phyloP scores from a whole-genome alignment of 2,329 filamentous ascomycete species.

The Phoma sp. region DNA sequence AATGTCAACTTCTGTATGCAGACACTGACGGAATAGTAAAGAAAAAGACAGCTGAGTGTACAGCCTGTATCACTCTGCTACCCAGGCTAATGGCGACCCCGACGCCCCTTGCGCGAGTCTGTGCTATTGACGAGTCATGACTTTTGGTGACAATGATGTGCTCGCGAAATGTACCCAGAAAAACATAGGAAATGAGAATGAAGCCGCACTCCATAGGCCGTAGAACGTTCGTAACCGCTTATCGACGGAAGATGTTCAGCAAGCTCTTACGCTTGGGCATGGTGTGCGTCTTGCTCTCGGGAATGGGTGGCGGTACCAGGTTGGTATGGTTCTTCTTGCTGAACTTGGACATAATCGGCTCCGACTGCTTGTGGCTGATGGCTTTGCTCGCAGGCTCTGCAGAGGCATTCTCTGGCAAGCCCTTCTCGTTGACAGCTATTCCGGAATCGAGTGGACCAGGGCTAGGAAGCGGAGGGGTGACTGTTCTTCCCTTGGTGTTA shows the following conservation, averaged over 20 bases:
- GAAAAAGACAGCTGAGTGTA: not conserved
- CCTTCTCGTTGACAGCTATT: slow-evolving; percentile 40
- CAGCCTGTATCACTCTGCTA: not conserved
- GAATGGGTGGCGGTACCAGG: slow-evolving; percentile 37
- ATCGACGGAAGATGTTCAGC: slow-evolving; percentile 51
- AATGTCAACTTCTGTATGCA: not conserved
- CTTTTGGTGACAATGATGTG: slow-evolving; percentile 1
- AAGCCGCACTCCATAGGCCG: not conserved
- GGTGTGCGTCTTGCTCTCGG: slow-evolving; percentile 41
- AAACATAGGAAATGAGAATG: not conserved
- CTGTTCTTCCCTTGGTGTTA: slow-evolving; percentile 33
- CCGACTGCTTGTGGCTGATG: slow-evolving; percentile 31
- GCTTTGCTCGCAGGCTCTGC: slow-evolving; percentile 28
- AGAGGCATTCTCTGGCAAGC: slow-evolving; percentile 19
- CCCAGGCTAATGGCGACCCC: slow-evolving; percentile 3
- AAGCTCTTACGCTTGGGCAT: slow-evolving; percentile 57
- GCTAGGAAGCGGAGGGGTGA: slow-evolving; percentile 41
- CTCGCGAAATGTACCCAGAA: slow-evolving; percentile 1
- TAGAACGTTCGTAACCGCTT: slow-evolving; percentile 2
- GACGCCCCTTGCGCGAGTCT: slow-evolving; percentile 5
- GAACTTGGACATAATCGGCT: slow-evolving; percentile 30
- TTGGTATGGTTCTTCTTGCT: slow-evolving; percentile 27
- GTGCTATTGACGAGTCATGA: slow-evolving; percentile 8
- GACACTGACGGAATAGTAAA: slow-evolving; percentile 1
- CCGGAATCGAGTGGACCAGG: slow-evolving; percentile 46